Evolutionary conservation across 495 filamentous ascomycete genomes (phyloP).

Genomic region (Aspergillus egyptiacus): DNA sequence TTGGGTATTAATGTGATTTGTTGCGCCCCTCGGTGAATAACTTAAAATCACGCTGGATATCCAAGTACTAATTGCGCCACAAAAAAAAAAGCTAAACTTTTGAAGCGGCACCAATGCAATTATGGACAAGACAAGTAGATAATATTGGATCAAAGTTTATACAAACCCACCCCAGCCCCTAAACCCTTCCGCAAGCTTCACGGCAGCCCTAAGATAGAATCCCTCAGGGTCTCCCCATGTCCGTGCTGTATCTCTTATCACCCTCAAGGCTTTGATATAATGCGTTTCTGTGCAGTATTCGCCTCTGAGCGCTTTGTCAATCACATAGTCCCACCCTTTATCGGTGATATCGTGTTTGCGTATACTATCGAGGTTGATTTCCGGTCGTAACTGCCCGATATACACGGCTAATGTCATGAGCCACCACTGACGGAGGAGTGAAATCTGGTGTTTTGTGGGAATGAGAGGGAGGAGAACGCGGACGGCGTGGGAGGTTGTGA

Average conservation of each 20-base stretch:
- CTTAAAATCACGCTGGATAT: too few species aligned
- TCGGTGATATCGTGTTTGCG: conserved; percentile 52
- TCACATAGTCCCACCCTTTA: conserved; percentile 71
- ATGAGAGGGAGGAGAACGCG: conserved; percentile 76
- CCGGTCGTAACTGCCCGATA: conserved; percentile 64
- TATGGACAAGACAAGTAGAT: too few species aligned
- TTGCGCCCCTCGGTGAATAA: too few species aligned
- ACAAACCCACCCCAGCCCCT: conserved; percentile 63
- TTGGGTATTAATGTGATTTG: too few species aligned
- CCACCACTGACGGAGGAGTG: conserved; percentile 82
- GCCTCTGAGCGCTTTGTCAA: conserved; percentile 59
- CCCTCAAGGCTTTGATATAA: conserved; percentile 74
- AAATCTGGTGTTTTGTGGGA: conserved; percentile 63
- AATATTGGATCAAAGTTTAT: conserved; percentile 8
- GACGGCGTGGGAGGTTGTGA: conserved; percentile 83
- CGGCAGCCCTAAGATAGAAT: conserved; percentile 71
- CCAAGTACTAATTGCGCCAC: too few species aligned
- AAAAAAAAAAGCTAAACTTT: too few species aligned
- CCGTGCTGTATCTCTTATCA: conserved; percentile 64
- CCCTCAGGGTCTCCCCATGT: conserved; percentile 81
- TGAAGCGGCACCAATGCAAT: too few species aligned
- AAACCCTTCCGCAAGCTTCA: conserved; percentile 75
- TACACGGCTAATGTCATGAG: conserved; percentile 73
- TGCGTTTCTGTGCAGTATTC: conserved; percentile 65
- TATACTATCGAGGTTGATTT: conserved; percentile 60